Evolutionary conservation across 2,329 filamentous ascomycete species (phyloP), one percentile per base, ranked within the genome.

Genomic region (Diaporthe citri): DNA sequence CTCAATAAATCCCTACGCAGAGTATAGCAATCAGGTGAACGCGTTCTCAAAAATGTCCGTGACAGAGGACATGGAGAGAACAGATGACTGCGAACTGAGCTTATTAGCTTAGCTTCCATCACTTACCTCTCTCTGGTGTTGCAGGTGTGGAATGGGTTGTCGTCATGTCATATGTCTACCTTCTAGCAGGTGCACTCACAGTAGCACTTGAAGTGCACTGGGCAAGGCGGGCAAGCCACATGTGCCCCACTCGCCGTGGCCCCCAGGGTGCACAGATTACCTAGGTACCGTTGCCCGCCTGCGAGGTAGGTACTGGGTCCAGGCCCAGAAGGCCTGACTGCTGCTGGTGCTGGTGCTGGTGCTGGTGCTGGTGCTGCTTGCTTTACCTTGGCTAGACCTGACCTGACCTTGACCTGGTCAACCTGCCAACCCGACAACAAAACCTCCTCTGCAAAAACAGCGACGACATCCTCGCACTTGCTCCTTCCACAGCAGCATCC

Each of bases 381-480:
- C n/a, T 15, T 43, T 25, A 7, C 9, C 57, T 28, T 43, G 36
- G n/a, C 34, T n/a, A 41, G 46, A 41, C 48, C 64, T 59, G 55
- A 72, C 70, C 52, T 72, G 36, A 62, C 51, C 46, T 56, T 55
- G 25, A 52, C 57, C 59, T 46, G 25, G 51, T 41, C 71, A 46
- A 52, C 34, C 69, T 39, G 52, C 41, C 52, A 60, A 43, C 55
- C 25, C 25, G 46, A 31, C n/a, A 72, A 72, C 71, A 72, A 72
- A 72, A 72, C 56, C 70, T 15, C 34, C 17, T 62, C 17, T 55
- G 64, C 64, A 69, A 72, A 72, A 55, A 41, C 48, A 64, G 39
- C 57, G 57, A 64, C 57, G 60, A 60, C 71, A 46, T 72, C 71
- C 48, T 62, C 57, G 43, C 34, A 55, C 51, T 34, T 60, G 46